phyloP scores from a whole-genome alignment of 139 green algal species.

The Micromonas pusilla region DNA sequence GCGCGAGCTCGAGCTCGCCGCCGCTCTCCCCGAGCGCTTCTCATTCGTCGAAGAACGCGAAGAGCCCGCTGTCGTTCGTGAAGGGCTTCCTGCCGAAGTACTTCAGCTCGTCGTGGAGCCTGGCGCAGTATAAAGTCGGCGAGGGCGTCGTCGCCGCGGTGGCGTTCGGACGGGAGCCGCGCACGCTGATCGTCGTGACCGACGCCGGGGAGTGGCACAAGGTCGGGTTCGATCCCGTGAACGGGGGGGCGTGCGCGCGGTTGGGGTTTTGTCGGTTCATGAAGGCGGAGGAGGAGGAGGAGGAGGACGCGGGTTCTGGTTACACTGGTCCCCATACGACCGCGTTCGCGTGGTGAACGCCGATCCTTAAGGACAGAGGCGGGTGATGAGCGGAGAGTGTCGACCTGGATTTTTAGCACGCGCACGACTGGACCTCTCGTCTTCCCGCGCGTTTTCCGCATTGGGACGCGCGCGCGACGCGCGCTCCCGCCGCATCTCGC shows the following conservation, averaged over 20 bases:
- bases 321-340: too few relatives aligned
- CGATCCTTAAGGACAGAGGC: too few relatives aligned
- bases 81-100: constrained; percentile 23
- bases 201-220: neutral
- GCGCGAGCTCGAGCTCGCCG: too few relatives aligned
- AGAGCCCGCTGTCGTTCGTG: neutral
- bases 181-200: constrained; percentile 13
- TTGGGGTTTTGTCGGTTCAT: neutral
- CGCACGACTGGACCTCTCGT: too few relatives aligned
- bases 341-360: too few relatives aligned
- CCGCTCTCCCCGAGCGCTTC: too few relatives aligned
- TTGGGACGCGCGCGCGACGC: too few relatives aligned
- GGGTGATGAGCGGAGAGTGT: too few relatives aligned
- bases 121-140: constrained; percentile 13
- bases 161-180: neutral
- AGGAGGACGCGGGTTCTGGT: neutral
- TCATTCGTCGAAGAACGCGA: neutral
- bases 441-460: too few relatives aligned
- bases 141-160: neutral
- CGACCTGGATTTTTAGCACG: too few relatives aligned
- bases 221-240: neutral
- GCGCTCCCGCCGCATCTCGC: too few relatives aligned
- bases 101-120: neutral
- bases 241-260: neutral
- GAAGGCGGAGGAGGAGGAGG: neutral